Base-by-base conservation (phyloP, 192 early-diverging fungal genomes). In the Rhizophlyctis rosea region DNA sequence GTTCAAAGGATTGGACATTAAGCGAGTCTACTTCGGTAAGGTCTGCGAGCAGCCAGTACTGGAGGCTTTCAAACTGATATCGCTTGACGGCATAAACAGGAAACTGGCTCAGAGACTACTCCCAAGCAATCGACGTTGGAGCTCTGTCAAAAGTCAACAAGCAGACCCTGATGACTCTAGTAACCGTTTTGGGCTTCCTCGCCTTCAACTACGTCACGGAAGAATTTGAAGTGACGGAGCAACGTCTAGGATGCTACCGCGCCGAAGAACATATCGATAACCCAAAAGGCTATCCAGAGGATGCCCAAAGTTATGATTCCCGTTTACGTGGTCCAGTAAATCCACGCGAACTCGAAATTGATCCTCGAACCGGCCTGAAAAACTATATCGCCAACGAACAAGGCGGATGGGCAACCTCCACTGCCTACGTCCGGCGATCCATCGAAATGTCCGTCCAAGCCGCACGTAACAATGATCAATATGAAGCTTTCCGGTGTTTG, bases 201-300 rank as follows among this genome's bases (percentile, higher is more conserved):
- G 60, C 55, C n/a, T 51, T 50, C 48, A 61, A 61, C 16, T 69
- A 69, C 50, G 67, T 13, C 28, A 69, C 67, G 32, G 55, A 33
- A 21, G 67, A 69, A 52, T 69, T 64, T 39, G 61, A 69, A 31
- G 67, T 69, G 44, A 69, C 67, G 18, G 61, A 69, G 47, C 33
- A 69, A 16, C 35, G 67, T 3, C 30, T 69, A 34, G 67, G 67
- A 14, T 57, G 53, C 44, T 69, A 69, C 34, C 60, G 67, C 24
- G 54, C 67, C 11, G 67, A 69, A 55, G 67, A 69, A 30, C 67
- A 69, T 34, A 69, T 69, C 34, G 67, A 69, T 35, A 69, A 69
- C 34, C 67, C 67, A 21, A 69, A 69, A 35, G 67, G 67, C 28
- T 69, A 69, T 47, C 39, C 60, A 14, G 60, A 60, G 14, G 67